A percentile compares a stretch with the other conserved stretches of the same genome.
Evolutionary conservation across 371 early-diverging fungal species (phyloP).

Genomic region (Mucor velutinosus): DNA sequence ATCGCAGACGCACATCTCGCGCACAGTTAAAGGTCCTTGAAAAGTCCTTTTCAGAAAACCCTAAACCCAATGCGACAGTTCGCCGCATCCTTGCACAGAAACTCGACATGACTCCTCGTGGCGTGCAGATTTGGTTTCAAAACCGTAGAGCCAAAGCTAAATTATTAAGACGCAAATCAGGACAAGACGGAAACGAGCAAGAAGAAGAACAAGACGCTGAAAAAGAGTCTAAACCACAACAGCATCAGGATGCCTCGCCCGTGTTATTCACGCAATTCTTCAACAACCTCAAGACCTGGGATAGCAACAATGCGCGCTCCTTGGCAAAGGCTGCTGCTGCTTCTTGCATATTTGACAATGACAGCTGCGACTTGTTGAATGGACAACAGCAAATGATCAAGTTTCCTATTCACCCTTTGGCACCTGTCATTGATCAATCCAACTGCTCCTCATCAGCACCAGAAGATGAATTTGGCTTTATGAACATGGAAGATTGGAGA

Average conservation of each 20-base stretch:
- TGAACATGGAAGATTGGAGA: constrained; percentile 25
- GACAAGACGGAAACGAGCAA: constrained; percentile 4
- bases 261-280: constrained; percentile 19
- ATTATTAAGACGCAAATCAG: constrained; percentile 27
- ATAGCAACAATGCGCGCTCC: constrained; percentile 15
- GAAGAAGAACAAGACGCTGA: constrained; percentile 1
- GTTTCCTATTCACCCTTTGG: constrained; percentile 24
- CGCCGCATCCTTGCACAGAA: constrained; percentile 70
- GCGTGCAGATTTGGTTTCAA: constrained; percentile 94
- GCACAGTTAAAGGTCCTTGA: constrained; percentile 64
- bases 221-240: not conserved
- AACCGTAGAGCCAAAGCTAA: constrained; percentile 84
- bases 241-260: constrained; percentile 9
- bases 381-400: constrained; percentile 10
- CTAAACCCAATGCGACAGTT: constrained; percentile 73
- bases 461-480: not conserved
- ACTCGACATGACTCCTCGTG: constrained; percentile 79
- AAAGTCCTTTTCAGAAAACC: constrained; percentile 59
- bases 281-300: constrained; percentile 19
- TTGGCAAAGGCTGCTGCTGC: constrained; percentile 17
- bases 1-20: constrained; percentile 64
- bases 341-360: constrained; percentile 22
- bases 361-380: not conserved
- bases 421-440: constrained; percentile 17
- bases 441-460: not conserved